Evolutionary conservation across 441 rosid species (phyloP).

Genomic region (Populus hybrid): DNA sequence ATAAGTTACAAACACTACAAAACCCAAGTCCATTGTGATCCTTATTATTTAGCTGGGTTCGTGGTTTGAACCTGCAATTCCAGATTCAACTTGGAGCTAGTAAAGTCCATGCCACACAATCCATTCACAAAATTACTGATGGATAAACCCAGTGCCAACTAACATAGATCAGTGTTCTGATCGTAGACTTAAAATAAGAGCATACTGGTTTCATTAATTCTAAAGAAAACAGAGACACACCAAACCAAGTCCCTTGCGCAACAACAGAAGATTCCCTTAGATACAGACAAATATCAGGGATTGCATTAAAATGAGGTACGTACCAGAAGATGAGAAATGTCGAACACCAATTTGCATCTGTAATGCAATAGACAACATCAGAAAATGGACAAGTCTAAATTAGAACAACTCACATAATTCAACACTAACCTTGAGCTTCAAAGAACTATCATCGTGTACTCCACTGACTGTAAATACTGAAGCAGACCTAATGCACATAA

Average conservation of each 20-base stretch:
- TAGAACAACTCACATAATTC: constrained; percentile 8
- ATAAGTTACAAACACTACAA: background rate
- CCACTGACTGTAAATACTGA: constrained; percentile 33
- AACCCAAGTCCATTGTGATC: background rate
- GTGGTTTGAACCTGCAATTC: background rate
- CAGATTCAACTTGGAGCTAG: background rate
- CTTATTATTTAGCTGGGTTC: background rate
- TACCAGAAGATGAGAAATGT: constrained; percentile 75
- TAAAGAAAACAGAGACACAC: background rate
- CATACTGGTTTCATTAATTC: background rate
- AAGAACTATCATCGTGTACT: constrained; percentile 31
- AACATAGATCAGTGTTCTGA: background rate
- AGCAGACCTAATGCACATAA: constrained; percentile 42
- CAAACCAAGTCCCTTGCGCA: constrained; percentile 4
- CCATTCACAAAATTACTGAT: background rate
- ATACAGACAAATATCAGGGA: background rate
- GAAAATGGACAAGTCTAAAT: constrained; percentile 19
- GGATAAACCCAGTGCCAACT: background rate
- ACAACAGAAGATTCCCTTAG: background rate
- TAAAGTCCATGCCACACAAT: background rate
- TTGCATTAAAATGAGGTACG: constrained; percentile 18
- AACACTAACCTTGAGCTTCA: constrained; percentile 49
- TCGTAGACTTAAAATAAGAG: background rate
- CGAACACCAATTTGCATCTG: constrained; percentile 64
- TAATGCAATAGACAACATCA: constrained; percentile 30